phyloP scores from a whole-genome alignment of 140 eudicot species.

The Cichorium intybus region DNA sequence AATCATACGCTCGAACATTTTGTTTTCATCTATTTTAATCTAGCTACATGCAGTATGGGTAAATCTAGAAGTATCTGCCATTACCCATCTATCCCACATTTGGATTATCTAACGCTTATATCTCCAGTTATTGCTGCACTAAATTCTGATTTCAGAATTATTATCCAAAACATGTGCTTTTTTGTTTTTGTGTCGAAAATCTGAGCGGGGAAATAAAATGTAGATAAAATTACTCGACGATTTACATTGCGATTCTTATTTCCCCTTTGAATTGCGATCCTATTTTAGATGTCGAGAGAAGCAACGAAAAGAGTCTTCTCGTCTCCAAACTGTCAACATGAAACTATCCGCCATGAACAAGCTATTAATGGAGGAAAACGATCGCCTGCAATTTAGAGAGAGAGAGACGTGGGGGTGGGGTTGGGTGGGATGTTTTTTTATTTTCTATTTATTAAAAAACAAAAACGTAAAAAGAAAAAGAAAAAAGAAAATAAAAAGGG shows the following conservation, averaged over 20 bases:
- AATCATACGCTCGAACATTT: background rate
- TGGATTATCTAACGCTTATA: background rate
- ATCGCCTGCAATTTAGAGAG: constrained; percentile 79
- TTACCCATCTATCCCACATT: constrained; percentile 4
- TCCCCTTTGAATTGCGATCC: background rate
- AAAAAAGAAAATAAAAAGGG: too few species aligned
- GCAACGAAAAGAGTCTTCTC: constrained; percentile 80
- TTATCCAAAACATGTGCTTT: background rate
- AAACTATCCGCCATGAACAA: constrained; percentile 92
- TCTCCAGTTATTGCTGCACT: background rate
- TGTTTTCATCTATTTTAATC: background rate
- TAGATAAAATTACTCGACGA: constrained; percentile 6
- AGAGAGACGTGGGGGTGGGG: too few species aligned
- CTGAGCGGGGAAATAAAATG: constrained; percentile 9
- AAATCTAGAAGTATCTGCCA: background rate
- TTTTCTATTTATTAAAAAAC: too few species aligned
- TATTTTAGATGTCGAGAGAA: constrained; percentile 75
- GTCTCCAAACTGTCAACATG: constrained; percentile 69
- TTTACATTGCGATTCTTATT: background rate
- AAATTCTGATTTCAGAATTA: constrained; percentile 8
- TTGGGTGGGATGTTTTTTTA: too few species aligned
- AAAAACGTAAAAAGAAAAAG: too few species aligned
- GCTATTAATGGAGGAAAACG: constrained; percentile 91
- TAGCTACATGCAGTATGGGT: background rate
- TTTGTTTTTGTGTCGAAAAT: background rate